Percentiles rank a stretch among this genome's conserved stretches.
phyloP scores from a whole-genome alignment of 805 yeast species.

The Hanseniaspora valbyensis region DNA sequence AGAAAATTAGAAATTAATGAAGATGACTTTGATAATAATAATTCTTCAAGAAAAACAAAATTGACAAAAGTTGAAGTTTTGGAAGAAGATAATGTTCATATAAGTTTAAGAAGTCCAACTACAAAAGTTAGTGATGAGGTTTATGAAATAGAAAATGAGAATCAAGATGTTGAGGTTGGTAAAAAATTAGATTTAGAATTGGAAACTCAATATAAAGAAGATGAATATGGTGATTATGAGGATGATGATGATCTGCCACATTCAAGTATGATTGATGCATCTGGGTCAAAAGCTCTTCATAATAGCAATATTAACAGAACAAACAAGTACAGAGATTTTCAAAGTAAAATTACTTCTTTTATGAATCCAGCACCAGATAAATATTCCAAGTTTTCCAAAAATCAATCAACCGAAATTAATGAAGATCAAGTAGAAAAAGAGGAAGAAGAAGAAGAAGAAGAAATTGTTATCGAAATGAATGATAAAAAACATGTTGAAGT shows the following conservation, averaged over 20 bases:
- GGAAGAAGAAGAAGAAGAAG: conserved; percentile 17
- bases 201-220: no score
- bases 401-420: conserved; percentile 11
- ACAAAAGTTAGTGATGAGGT: no score
- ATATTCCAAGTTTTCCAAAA: background rate
- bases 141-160: no score
- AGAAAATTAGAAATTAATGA: no score
- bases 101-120: no score
- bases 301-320: background rate
- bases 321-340: background rate
- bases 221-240: no score
- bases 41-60: no score
- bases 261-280: background rate
- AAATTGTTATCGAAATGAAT: conserved; percentile 12
- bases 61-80: no score
- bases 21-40: no score
- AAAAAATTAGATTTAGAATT: no score
- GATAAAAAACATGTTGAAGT: background rate
- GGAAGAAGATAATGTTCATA: no score
- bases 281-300: background rate
- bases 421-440: conserved; percentile 19
- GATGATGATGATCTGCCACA: background rate
- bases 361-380: conserved; percentile 1
- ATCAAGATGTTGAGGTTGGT: no score
- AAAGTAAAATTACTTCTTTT: conserved; percentile 10